Evolutionary conservation across 768 basidiomycete genomes (phyloP), one percentile per base, ranked within the genome.

Genomic region (Russula virescens): DNA sequence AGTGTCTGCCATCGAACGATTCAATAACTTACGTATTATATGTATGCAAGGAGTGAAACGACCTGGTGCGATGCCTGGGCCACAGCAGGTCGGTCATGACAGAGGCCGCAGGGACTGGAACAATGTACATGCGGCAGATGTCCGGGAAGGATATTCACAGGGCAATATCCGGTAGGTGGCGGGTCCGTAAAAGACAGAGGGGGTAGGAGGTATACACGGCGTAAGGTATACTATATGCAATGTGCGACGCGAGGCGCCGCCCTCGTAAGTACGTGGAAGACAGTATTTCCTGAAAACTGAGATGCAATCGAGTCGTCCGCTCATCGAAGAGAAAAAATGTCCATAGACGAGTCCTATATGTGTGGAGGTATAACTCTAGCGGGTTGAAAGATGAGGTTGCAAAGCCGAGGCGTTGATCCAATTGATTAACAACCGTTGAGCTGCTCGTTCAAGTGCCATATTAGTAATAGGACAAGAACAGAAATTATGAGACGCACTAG

Each of bases 181-280:
- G 40, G 48, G 53, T 64, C 52, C 63, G 9, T 50, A 48, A 8
- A 42, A 42, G 28, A 25, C 16, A 23, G 23, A 50, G 11, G 31
- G 34, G n/a, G n/a, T 40, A 25, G n/a, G 25, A 55, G 63, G 58
- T 64, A 64, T 64, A 60, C 63, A 64, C 51, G 53, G n/a, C 21
- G 53, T 34, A 63, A 35, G 58, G 63, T 64, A 64, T 60, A 42
- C 51, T 45, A 43, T 43, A 59, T 59, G 62, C 62, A 54, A 26
- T 55, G 62, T 46, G 46, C 23, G 47, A 23, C 16, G n/a, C 47
- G 38, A 19, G 16, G 28, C 18, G 35, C 35, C 28, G 45, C 55
- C 40, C 18, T 55, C 52, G 56, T 66, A 58, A 66, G 64, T 66
- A 66, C 62, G 52, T 58, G 52, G 43, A 46, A 53, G 34, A 57